Evolutionary conservation across 441 rosid genomes (phyloP), one percentile per base, ranked within the genome.

Genomic region (Syzygium syzygioides): DNA sequence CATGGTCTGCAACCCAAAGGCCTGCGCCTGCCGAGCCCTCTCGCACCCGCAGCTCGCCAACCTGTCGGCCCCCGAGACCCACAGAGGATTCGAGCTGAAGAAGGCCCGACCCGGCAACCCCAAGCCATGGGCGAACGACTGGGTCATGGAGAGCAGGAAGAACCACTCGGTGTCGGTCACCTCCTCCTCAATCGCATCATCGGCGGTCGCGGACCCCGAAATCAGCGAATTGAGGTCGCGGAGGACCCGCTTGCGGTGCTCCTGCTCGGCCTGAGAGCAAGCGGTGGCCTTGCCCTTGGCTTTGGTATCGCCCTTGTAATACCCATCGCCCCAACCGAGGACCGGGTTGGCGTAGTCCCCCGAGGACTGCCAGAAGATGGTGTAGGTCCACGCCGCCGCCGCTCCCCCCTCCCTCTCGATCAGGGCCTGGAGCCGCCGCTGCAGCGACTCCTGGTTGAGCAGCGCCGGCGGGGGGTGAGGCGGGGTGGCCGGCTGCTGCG

Each of bases 141-240:
- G 87, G 41, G 50, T 55, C 87, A 85, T 85, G 18, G 87, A 85
- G 48, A 85, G 19, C 34, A 85, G 18, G 87, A 85, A 85, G 87
- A 85, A 85, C 87, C 87, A 85, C 50, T 85, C 87, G 66, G 87
- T 55, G 64, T 85, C 52, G n/a, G 87, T 85, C 62, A 85, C 87
- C 17, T 85, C 87, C 2, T 85, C 87, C 30, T 85, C 87, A 28
- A 85, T 2, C 62, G 87, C 87, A 13, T 85, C 66, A 28, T 85
- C 87, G 83, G 83, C 5, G 52, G 52, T 14, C 86, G 26, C 7
- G 57, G 59, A 14, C 56, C 86, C 32, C 26, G 37, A 52, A 84
- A 84, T 84, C 59, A 84, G 59, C 57, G 59, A 84, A 52, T 84
- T 52, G 86, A 84, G 86, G 15, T 84, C 59, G 41, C 59, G 86